Evolutionary conservation across 768 basidiomycete species (phyloP), one percentile per base, ranked within the genome.

Genomic region (Phaffia tasmanica): DNA sequence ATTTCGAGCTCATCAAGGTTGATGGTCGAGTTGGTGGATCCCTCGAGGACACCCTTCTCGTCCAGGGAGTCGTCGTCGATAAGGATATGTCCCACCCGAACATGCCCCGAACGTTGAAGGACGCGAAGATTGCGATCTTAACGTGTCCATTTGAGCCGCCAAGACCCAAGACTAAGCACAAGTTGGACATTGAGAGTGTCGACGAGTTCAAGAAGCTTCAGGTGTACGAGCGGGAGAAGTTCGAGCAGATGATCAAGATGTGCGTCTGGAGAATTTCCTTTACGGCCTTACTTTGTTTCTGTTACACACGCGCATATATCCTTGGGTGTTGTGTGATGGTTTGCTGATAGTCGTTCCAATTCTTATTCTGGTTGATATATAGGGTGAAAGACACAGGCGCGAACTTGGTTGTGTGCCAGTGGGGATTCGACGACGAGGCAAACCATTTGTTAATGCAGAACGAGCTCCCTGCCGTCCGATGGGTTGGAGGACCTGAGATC

Each of bases 61-160:
- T 99, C 80, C 87, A 87, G 73, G 95, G 95, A 72, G 95, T 99
- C 53, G 88, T 99, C 72, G 84, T 99, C 75, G 95, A 99, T 85
- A 99, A 99, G 79, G 94, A 99, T 79, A 94, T 99, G 88, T 97
- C 92, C 16, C 95, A 99, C 74, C 88, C 94, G 4, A 91, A 95
- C 77, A 99, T 99, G 95, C 94, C 94, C 11, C 85, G 83, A 67
- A 81, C 79, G 47, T 86, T 99, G 72, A 82, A 81, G 71, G 88
- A 98, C 76, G 95, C 95, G 63, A 85, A 85, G 68, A 81, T 99
- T 63, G 95, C 94, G 18, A 98, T 99, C 77, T 83, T 99, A 55
- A 99, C 95, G 54, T 99, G 95, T 78, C 92, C 95, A 25, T 99
- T 99, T 75, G 95, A 99, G 76, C 95, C 95, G 21, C 95, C 95